A percentile compares a stretch with the other conserved stretches of the same genome.
These are phyloP conservation scores for Elsinoe fawcettii DNA, from an alignment of 2,329 filamentous ascomycete genomes.

Conservation along the genomic window DNA sequence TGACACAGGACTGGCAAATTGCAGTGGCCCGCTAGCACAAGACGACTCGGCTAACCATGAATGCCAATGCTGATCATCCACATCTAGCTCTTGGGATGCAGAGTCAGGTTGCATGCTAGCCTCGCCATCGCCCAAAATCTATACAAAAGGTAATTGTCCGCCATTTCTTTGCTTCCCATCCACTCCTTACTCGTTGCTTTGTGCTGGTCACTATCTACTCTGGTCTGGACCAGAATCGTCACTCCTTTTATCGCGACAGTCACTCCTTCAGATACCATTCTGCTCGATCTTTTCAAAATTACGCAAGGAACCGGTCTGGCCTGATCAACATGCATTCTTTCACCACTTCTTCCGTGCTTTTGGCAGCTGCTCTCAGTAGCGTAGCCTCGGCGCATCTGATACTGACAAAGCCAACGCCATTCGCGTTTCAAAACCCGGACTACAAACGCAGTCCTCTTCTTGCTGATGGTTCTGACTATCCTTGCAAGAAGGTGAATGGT, in stretches of 20 bases:
- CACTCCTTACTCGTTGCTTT: neutral
- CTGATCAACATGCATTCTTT: neutral
- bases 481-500: slow-evolving; percentile 7
- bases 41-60: neutral
- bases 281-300: neutral
- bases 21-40: slow-evolving; percentile 1
- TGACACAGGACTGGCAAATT: neutral
- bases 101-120: neutral
- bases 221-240: slow-evolving; percentile 1
- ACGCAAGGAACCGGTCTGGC: neutral
- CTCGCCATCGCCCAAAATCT: neutral
- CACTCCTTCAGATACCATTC: neutral
- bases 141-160: slow-evolving; percentile 6
- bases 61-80: slow-evolving; percentile 8
- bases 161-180: neutral
- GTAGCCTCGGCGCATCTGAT: slow-evolving; percentile 3
- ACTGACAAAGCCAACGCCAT: neutral
- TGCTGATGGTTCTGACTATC: slow-evolving; percentile 5
- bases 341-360: neutral
- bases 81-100: neutral
- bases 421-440: slow-evolving; percentile 5
- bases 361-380: slow-evolving; percentile 5
- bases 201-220: slow-evolving; percentile 9
- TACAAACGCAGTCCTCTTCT: slow-evolving; percentile 1
- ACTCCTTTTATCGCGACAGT: neutral